Evolutionary conservation across 2,329 filamentous ascomycete genomes (phyloP), one percentile per base, ranked within the genome.

Genomic region (Colletotrichum karsti): DNA sequence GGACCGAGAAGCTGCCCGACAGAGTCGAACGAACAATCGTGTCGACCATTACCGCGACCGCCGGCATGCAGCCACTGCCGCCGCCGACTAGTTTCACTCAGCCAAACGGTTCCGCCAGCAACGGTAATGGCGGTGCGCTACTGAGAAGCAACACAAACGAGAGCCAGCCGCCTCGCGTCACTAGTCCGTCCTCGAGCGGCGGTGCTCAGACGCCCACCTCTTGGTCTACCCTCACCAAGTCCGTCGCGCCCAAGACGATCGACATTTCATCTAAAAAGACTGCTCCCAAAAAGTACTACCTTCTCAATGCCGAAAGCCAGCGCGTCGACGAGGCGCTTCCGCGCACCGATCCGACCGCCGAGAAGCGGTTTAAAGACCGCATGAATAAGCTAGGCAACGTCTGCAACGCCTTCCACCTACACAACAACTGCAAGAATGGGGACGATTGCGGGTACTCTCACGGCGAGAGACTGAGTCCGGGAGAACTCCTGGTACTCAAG

Each of bases 301-400:
- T 73, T n/a, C 62, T 79, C 24, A 79, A 79, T 71, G 71, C 69
- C 15, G 63, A 74, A 30, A 65, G 73, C 33, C 71, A 78, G 71
- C 77, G 78, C n/a, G 42, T 79, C 12, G 77, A 79, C 53, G 71
- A 73, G 30, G 72, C 71, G 1, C 68, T 78, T 18, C 70, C 73
- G 2, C 72, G 72, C n/a, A 35, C 65, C 2, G 73, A 77, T 20
- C 33, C 62, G 0, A 37, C 55, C 1, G 71, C 69, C 2, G 70
- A 74, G 8, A 70, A 73, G 30, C 39, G 65, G 0, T 69, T 77
- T n/a, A 63, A 60, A 13, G 72, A 73, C 1, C 64, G 71, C 20
- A 64, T 69, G 42, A 26, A 7, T 3, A 57, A 63, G 15, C 35
- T 65, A 8, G 72, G 72, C 6, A 73, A 73, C 7, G 69, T 68